Percentiles rank a stretch among this genome's conserved stretches.
These are phyloP conservation scores for Catunica adiposa DNA, from an alignment of 2,329 filamentous ascomycete species.

Conservation along the genomic window DNA sequence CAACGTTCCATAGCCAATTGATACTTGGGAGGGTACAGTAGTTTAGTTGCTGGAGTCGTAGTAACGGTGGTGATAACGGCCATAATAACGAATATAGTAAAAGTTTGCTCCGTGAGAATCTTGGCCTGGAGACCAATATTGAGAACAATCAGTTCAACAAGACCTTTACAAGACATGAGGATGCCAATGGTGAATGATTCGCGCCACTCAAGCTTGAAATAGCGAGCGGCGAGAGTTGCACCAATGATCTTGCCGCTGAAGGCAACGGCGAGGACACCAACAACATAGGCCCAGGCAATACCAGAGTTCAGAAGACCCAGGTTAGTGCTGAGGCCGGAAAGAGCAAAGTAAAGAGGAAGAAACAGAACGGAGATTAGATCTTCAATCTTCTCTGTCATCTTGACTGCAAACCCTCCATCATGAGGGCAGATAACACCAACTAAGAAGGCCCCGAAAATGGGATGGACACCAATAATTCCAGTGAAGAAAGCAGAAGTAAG, in stretches of 20 bases:
- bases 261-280: slow-evolving; percentile 66
- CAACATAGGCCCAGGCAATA: slow-evolving; percentile 75
- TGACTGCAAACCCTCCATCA: slow-evolving; percentile 78
- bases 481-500: slow-evolving; percentile 75
- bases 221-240: slow-evolving; percentile 59
- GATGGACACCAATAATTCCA: slow-evolving; percentile 75
- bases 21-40: slow-evolving; percentile 54
- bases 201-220: slow-evolving; percentile 70
- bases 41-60: slow-evolving; percentile 60
- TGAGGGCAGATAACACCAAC: slow-evolving; percentile 81
- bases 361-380: slow-evolving; percentile 75
- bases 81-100: slow-evolving; percentile 93
- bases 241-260: slow-evolving; percentile 76
- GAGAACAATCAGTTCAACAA: slow-evolving; percentile 88
- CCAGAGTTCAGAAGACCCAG: slow-evolving; percentile 68
- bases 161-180: slow-evolving; percentile 91
- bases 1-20: slow-evolving; percentile 34
- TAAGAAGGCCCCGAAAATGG: slow-evolving; percentile 88
- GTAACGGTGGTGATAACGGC: slow-evolving; percentile 63
- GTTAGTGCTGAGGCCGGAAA: slow-evolving; percentile 79
- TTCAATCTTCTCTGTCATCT: slow-evolving; percentile 84
- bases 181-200: slow-evolving; percentile 78
- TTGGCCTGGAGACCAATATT: slow-evolving; percentile 66
- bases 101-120: slow-evolving; percentile 65
- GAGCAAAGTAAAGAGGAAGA: slow-evolving; percentile 79